phyloP scores from a whole-genome alignment of 2,329 filamentous ascomycete genomes.

The Penicillium rolfsii region DNA sequence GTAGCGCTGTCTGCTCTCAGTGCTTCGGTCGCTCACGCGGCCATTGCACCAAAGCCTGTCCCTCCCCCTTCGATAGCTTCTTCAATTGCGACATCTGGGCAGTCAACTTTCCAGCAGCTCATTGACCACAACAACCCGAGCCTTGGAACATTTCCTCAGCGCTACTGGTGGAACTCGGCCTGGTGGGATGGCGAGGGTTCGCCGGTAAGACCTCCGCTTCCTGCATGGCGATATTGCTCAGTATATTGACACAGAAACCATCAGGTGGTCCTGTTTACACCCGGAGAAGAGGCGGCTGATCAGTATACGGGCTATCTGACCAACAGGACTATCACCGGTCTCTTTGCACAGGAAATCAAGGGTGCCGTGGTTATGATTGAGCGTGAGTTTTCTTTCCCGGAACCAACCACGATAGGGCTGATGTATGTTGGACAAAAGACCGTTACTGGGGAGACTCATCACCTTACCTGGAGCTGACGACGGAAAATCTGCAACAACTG shows the following conservation, averaged over 20 bases:
- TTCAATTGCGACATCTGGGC: constrained; percentile 6
- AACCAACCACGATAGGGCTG: background rate
- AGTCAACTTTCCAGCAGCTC: constrained; percentile 56
- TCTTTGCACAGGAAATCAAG: constrained; percentile 56
- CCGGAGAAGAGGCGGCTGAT: constrained; percentile 56
- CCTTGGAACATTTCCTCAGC: constrained; percentile 60
- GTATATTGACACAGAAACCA: background rate
- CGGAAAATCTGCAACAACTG: constrained; percentile 58
- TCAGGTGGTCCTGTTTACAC: constrained; percentile 56
- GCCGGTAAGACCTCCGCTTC: constrained; percentile 44
- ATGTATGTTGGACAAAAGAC: constrained; percentile 40
- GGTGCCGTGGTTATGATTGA: constrained; percentile 61
- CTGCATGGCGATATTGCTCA: background rate
- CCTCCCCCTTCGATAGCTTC: constrained; percentile 14
- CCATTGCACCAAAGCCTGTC: constrained; percentile 15
- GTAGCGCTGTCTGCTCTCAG: constrained; percentile 14
- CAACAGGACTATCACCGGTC: constrained; percentile 54
- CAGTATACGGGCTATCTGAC: constrained; percentile 56
- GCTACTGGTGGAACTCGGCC: constrained; percentile 57
- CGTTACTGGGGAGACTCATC: constrained; percentile 62
- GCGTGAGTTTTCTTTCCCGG: constrained; percentile 41
- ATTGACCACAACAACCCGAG: constrained; percentile 62
- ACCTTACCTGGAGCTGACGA: constrained; percentile 55
- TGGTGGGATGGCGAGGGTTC: constrained; percentile 60
- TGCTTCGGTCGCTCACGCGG: constrained; percentile 15